Evolutionary conservation across 2,329 filamentous ascomycete species (phyloP).

Genomic region (Neofusicoccum laricinum): DNA sequence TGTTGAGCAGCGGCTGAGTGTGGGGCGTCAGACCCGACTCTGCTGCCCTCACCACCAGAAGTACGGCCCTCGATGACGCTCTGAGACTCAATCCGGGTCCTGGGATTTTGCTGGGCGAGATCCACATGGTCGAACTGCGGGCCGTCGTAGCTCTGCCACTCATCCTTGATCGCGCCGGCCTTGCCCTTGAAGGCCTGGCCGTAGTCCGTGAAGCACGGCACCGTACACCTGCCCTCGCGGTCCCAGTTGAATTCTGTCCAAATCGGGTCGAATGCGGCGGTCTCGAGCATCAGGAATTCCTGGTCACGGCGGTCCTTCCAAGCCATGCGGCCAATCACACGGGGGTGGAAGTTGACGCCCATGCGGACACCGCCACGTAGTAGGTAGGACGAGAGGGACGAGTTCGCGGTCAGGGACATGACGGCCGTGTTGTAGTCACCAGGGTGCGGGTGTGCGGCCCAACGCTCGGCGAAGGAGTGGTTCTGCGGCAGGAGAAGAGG

Average conservation of each 20-base stretch:
- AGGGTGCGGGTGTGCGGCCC: slow-evolving; percentile 52
- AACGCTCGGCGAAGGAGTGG: slow-evolving; percentile 55
- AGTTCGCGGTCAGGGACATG: slow-evolving; percentile 56
- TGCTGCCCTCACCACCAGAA: slow-evolving; percentile 16
- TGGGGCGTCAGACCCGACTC: slow-evolving; percentile 13
- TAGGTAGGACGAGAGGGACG: slow-evolving; percentile 53
- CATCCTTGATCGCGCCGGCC: slow-evolving; percentile 44
- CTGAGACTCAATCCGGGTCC: slow-evolving; percentile 8
- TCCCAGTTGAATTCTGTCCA: slow-evolving; percentile 58
- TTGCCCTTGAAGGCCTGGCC: slow-evolving; percentile 52
- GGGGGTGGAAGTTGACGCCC: slow-evolving; percentile 57
- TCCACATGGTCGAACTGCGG: slow-evolving; percentile 38
- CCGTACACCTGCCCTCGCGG: slow-evolving; percentile 50
- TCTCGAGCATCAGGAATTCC: slow-evolving; percentile 57
- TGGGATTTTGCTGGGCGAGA: slow-evolving; percentile 20
- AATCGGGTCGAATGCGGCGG: slow-evolving; percentile 55
- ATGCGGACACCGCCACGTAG: slow-evolving; percentile 56
- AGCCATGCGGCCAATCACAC: slow-evolving; percentile 55
- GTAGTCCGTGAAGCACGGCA: slow-evolving; percentile 55
- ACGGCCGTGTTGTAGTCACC: slow-evolving; percentile 59
- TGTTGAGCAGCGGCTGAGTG: slow-evolving; percentile 27
- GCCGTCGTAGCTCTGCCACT: slow-evolving; percentile 54
- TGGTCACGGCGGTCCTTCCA: slow-evolving; percentile 55
- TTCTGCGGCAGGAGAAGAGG: slow-evolving; percentile 50
- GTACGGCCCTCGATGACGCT: slow-evolving; percentile 6